Percentiles rank a stretch among this genome's conserved stretches.
phyloP scores from a whole-genome alignment of 371 early-diverging fungal genomes.

The Globomyces sp. region DNA sequence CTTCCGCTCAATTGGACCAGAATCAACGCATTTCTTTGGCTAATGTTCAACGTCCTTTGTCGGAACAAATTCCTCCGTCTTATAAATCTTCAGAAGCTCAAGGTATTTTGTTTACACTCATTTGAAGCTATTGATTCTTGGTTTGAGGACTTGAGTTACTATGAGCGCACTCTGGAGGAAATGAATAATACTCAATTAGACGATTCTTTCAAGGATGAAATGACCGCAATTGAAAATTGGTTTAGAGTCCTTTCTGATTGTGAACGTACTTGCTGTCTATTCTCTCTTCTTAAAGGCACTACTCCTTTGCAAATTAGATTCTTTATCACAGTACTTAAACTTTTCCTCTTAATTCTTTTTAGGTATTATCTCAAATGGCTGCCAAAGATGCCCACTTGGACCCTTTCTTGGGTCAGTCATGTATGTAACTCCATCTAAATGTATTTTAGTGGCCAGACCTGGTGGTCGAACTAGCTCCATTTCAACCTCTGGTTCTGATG shows the following conservation, averaged over 20 bases:
- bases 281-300: constrained; percentile 83
- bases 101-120: constrained; percentile 19
- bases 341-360: too few relatives aligned
- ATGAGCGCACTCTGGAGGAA: constrained; percentile 86
- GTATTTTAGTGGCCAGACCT: not conserved
- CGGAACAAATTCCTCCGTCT: constrained; percentile 14
- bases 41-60: constrained; percentile 10
- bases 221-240: constrained; percentile 93
- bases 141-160: constrained; percentile 87
- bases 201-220: constrained; percentile 89
- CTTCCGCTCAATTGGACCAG: constrained; percentile 15
- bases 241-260: constrained; percentile 83
- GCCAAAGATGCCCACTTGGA: constrained; percentile 53
- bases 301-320: constrained; percentile 89
- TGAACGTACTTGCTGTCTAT: constrained; percentile 89
- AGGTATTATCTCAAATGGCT: constrained; percentile 61
- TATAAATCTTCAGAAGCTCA: constrained; percentile 42
- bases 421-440: not conserved
- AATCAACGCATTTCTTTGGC: constrained; percentile 3
- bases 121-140: constrained; percentile 73
- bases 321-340: constrained; percentile 82
- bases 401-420: constrained; percentile 7
- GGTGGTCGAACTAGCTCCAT: not conserved
- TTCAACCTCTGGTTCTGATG: constrained; percentile 15
- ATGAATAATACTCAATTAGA: constrained; percentile 92